Percentiles rank a stretch among this genome's conserved stretches.
These are phyloP conservation scores for Mortierella sp. DNA, from an alignment of 371 early-diverging fungal species.

Conservation along the genomic window DNA sequence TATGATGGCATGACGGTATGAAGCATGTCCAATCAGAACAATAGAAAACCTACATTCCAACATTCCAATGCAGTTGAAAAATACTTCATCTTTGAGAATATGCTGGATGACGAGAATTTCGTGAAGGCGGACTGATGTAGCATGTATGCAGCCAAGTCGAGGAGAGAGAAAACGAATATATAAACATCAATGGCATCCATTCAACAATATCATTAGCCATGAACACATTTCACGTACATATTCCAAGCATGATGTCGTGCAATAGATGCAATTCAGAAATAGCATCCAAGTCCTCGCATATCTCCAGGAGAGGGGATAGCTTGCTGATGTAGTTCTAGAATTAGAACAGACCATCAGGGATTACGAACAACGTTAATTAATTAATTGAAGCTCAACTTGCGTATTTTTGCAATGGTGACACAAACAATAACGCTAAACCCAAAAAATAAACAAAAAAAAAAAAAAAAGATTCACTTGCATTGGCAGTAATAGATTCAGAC, in stretches of 20 bases:
- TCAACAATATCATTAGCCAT: neutral
- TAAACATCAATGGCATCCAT: neutral
- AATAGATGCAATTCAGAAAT: constrained; percentile 76
- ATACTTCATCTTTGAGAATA: constrained; percentile 77
- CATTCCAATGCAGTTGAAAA: constrained; percentile 79
- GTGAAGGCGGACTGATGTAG: constrained; percentile 67
- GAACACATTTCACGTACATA: constrained; percentile 66
- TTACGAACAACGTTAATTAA: neutral
- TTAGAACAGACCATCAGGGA: neutral
- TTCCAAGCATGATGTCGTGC: constrained; percentile 75
- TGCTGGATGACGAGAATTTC: constrained; percentile 74
- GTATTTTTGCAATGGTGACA: neutral
- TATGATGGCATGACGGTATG: neutral
- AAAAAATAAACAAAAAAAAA: neutral
- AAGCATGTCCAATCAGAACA: neutral
- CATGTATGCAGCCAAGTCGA: neutral
- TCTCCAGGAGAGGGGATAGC: constrained; percentile 76
- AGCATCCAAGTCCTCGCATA: constrained; percentile 87
- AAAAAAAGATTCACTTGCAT: constrained; percentile 47
- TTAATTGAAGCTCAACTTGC: neutral
- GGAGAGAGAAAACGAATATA: neutral
- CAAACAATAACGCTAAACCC: neutral
- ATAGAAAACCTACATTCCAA: constrained; percentile 80
- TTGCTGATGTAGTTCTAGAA: constrained; percentile 77
- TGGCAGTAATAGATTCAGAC: constrained; percentile 59